Base-by-base conservation (phyloP, 495 filamentous ascomycete species). In the Talaromyces proteolyticus region DNA sequence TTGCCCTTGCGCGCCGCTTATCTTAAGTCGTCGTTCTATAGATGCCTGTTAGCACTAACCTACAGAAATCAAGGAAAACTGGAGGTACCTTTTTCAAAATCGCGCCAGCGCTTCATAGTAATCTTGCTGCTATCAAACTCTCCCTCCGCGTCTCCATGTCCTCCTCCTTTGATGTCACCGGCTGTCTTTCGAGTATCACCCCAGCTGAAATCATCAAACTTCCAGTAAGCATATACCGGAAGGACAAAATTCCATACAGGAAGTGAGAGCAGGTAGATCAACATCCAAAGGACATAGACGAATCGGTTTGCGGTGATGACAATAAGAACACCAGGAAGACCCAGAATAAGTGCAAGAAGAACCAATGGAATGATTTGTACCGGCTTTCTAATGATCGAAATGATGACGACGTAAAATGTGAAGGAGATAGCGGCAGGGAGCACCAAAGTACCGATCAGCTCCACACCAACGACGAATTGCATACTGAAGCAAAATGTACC, bases 401-500 rank as follows among this genome's bases (percentile, higher is more conserved):
- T 88, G 55, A 95, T 79, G 57, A 96, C 81, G 53, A 99, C 83
- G 67, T 99, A 99, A 63, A 96, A 82, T 19, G 94, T 99, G 65
- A 99, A 97, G 3, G 87, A 82, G 60, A 99, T 96, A 52, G 94
- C 94, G 8, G 93, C 94, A 0, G 93, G 94, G 3, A 99, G 74
- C 11, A 99, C 94, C 40, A 97, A 74, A 0, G 94, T 97, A 42
- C 94, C 94, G 43, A 97, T 79, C 39, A 99, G 77, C 63, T 99
- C 93, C 60, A 99, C 90, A 66, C 90, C 95, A 50, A 99, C 86
- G 47, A 97, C 86, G 62, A 97, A 97, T 65, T 99, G 94, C 94
- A 99, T 99, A 70, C 88, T 94, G 75, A 99, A 99, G 77, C 94
- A 99, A 73, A 99, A 99, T 0, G 94, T 99, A 43, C 94, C 94